Evolutionary conservation across 2,329 filamentous ascomycete genomes (phyloP).

Genomic region (Fusarium pseudonygamai): DNA sequence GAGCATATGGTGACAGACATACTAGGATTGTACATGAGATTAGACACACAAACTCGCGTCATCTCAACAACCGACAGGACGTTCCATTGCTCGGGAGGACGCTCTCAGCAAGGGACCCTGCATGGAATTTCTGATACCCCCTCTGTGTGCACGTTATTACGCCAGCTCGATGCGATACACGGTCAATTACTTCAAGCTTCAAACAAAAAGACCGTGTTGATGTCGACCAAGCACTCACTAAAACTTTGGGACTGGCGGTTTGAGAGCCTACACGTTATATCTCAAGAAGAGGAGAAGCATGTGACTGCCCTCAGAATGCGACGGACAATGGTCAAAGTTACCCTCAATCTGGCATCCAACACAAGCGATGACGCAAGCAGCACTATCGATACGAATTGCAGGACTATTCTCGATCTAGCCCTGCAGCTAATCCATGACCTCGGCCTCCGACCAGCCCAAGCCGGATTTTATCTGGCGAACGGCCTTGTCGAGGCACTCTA

Average conservation of each 20-base stretch:
- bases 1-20: background rate
- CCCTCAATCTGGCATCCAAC: rapidly evolving
- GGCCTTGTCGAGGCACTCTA: background rate
- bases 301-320: background rate
- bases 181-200: rapidly evolving
- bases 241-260: background rate
- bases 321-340: background rate
- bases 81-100: rapidly evolving
- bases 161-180: background rate
- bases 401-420: rapidly evolving
- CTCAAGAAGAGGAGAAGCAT: background rate
- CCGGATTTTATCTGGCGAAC: rapidly evolving
- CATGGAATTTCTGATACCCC: rapidly evolving
- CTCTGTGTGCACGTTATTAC: background rate
- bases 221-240: rapidly evolving
- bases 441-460: background rate
- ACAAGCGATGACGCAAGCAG: rapidly evolving
- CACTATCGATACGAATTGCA: background rate
- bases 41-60: background rate
- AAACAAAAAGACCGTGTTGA: too few species aligned
- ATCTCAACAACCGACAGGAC: background rate
- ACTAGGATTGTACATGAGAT: background rate
- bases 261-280: rapidly evolving
- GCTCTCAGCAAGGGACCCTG: rapidly evolving
- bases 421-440: background rate